Conservation (phyloP, 2,329 filamentous ascomycete genomes). For the Zasmidium cellare region DNA sequence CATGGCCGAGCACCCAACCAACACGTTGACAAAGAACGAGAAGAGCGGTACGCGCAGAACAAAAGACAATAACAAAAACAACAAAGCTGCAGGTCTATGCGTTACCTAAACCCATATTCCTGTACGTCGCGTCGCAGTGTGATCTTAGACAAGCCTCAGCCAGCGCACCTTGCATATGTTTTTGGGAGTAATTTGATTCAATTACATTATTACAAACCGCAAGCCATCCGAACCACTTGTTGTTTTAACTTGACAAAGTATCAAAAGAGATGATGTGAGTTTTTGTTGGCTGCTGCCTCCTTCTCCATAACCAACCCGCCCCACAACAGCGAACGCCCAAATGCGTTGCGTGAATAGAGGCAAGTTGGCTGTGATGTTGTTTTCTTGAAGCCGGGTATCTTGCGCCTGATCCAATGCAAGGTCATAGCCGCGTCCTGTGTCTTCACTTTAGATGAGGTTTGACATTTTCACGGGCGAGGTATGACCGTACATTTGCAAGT, state of each 20-base stretch:
- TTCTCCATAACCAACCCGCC: too few relatives aligned
- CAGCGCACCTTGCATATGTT: too few relatives aligned
- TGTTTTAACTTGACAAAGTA: neutral
- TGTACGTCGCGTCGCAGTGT: constrained; percentile 7
- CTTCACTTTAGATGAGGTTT: too few relatives aligned
- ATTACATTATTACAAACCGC: constrained; percentile 13
- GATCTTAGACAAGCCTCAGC: neutral
- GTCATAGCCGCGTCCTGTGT: constrained; percentile 16
- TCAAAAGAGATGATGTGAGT: neutral
- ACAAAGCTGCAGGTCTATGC: constrained; percentile 1
- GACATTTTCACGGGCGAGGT: constrained; percentile 6
- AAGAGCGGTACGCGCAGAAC: neutral
- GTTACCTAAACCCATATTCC: neutral
- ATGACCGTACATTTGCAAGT: constrained; percentile 16
- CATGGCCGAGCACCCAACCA: neutral
- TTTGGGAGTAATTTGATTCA: neutral
- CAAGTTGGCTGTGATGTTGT: too few relatives aligned
- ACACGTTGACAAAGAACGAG: neutral
- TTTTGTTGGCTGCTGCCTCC: too few relatives aligned
- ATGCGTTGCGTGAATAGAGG: neutral
- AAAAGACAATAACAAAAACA: neutral
- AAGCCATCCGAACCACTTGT: neutral
- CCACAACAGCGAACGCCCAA: neutral
- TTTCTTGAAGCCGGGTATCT: constrained; percentile 7
- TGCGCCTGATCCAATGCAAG: constrained; percentile 17